Evolutionary conservation across 305 asterid species (phyloP).

Genomic region (Fraxinus angustifolia): DNA sequence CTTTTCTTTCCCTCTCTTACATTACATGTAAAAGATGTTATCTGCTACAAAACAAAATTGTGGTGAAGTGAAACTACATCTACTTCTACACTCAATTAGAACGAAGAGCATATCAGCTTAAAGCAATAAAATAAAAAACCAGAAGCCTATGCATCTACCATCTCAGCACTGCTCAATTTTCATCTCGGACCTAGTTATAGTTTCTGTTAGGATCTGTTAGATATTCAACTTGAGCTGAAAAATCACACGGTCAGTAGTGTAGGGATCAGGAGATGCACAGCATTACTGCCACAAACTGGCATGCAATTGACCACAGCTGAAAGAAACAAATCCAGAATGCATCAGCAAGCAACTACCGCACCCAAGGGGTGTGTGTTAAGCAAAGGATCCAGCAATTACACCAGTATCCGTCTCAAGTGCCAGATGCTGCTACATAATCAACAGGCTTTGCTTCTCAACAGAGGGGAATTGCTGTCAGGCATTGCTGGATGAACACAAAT

Average conservation of each 20-base stretch:
- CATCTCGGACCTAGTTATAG: neutral
- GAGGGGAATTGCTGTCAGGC: neutral
- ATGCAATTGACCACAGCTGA: neutral
- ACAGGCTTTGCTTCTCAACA: neutral
- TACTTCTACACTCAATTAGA: neutral
- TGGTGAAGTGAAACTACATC: neutral
- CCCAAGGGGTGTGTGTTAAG: neutral
- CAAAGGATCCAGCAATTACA: neutral
- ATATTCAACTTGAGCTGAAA: neutral
- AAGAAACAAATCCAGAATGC: neutral
- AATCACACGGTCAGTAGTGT: neutral
- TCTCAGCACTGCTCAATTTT: neutral
- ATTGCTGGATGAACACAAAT: constrained; percentile 19
- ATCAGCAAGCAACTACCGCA: neutral
- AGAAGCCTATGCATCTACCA: neutral
- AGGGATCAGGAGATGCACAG: neutral
- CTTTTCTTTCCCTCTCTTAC: neutral
- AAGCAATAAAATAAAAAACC: neutral
- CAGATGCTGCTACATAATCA: neutral
- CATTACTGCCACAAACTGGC: neutral
- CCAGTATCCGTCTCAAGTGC: neutral
- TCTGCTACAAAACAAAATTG: neutral
- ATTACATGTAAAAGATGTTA: neutral
- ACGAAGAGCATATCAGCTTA: neutral
- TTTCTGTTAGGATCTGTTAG: neutral